Conservation (phyloP, 108 stramenopile genomes). For the Cylindrotheca fusiformis region DNA sequence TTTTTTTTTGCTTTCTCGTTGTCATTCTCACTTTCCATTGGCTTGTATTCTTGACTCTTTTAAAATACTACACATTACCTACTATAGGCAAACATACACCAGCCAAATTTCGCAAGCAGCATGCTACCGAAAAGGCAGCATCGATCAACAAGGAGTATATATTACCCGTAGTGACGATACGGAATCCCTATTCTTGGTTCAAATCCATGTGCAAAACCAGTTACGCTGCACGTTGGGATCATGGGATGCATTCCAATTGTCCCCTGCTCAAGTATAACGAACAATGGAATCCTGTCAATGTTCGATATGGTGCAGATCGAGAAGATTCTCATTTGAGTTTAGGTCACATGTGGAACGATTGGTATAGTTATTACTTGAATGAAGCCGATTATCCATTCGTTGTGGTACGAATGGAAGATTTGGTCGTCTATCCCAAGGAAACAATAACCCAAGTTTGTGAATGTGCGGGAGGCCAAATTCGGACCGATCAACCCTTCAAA, state of each 20-base stretch:
- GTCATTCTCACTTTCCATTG: neutral
- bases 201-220: constrained; percentile 65
- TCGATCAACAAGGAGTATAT: constrained; percentile 54
- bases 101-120: constrained; percentile 44
- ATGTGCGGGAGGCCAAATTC: constrained; percentile 77
- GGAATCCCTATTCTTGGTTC: constrained; percentile 80
- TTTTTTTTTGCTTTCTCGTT: no score
- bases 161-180: constrained; percentile 66
- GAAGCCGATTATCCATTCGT: constrained; percentile 48
- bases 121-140: constrained; percentile 39
- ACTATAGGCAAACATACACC: constrained; percentile 88
- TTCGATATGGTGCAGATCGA: constrained; percentile 47
- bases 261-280: constrained; percentile 51
- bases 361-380: constrained; percentile 66
- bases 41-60: neutral
- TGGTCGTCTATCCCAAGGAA: constrained; percentile 61
- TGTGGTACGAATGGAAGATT: constrained; percentile 61
- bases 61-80: neutral
- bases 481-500: constrained; percentile 42
- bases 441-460: constrained; percentile 53
- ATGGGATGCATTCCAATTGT: constrained; percentile 37
- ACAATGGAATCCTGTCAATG: constrained; percentile 59
- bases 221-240: constrained; percentile 67
- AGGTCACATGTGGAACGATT: constrained; percentile 77
- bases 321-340: constrained; percentile 48